Evolutionary conservation across 225 moss, liverwort and hornwort species (phyloP).

Genomic region (Bryum argenteum): DNA sequence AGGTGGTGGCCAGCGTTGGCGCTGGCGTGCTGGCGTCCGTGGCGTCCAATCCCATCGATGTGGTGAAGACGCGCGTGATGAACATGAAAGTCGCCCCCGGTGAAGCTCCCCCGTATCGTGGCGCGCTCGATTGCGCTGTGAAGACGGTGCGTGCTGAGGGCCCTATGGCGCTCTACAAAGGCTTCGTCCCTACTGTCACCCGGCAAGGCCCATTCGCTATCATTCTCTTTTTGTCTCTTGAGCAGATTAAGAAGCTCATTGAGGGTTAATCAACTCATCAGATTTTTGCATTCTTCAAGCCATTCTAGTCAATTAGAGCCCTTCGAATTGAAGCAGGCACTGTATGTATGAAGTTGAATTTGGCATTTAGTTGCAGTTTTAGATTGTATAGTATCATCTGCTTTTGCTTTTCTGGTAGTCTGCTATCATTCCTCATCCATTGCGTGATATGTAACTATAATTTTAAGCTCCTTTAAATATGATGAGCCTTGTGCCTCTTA

Average conservation of each 20-base stretch:
- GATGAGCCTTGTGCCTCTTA: too few relatives aligned
- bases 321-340: background rate
- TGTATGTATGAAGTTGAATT: background rate
- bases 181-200: constrained; percentile 86
- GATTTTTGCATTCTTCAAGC: constrained; percentile 11
- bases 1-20: constrained; percentile 65
- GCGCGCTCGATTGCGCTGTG: constrained; percentile 76
- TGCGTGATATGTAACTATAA: too few relatives aligned
- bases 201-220: constrained; percentile 81
- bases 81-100: constrained; percentile 71
- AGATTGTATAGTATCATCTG: background rate
- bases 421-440: too few relatives aligned
- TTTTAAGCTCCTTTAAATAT: too few relatives aligned
- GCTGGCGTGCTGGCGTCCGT: constrained; percentile 75
- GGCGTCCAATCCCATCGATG: constrained; percentile 82
- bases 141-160: constrained; percentile 81
- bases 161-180: constrained; percentile 76
- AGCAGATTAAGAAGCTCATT: constrained; percentile 70
- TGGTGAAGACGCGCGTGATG: constrained; percentile 90
- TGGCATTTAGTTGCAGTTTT: too few relatives aligned
- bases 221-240: constrained; percentile 76
- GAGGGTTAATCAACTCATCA: constrained; percentile 30
- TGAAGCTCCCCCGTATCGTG: constrained; percentile 58
- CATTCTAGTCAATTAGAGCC: constrained; percentile 10
- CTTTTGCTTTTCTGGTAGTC: background rate